These are phyloP conservation scores for Pythium apleroticum DNA, from an alignment of 352 stramenopile species.

Conservation along the genomic window DNA sequence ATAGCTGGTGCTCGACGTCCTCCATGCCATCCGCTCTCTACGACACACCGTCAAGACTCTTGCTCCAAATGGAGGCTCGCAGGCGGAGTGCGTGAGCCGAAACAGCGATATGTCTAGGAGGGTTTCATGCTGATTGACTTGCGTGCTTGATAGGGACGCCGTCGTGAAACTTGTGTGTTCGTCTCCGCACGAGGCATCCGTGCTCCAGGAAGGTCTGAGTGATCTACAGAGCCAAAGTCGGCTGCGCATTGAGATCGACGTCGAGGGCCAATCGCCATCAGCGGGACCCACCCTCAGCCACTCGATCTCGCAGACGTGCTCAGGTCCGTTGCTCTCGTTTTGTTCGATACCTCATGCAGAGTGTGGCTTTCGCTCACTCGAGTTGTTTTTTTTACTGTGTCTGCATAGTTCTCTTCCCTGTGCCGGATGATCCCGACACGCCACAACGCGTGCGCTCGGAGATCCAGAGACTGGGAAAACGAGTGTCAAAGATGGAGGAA, in stretches of 20 bases:
- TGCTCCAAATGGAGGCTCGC: constrained; percentile 39
- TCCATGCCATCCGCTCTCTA: constrained; percentile 94
- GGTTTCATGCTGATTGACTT: not conserved
- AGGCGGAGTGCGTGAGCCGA: constrained; percentile 13
- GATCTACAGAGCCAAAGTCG: constrained; percentile 27
- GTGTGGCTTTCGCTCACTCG: not conserved
- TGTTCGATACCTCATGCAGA: not conserved
- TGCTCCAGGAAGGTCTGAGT: constrained; percentile 10
- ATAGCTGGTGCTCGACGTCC: constrained; percentile 82
- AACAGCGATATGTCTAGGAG: not conserved
- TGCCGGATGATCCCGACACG: constrained; percentile 68
- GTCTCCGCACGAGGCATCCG: constrained; percentile 4
- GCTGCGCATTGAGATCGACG: constrained; percentile 10
- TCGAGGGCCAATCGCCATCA: not conserved
- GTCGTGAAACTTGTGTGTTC: constrained; percentile 9
- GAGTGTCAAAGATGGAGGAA: constrained; percentile 49
- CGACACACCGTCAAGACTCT: constrained; percentile 75
- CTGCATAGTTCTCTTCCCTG: constrained; percentile 52
- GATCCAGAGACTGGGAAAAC: constrained; percentile 66
- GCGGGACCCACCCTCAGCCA: constrained; percentile 20
- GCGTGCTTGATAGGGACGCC: constrained; percentile 13
- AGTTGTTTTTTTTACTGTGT: no score
- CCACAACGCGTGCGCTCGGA: constrained; percentile 60
- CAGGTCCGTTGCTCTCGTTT: constrained; percentile 21
- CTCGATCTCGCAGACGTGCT: constrained; percentile 32